phyloP scores from a whole-genome alignment of 768 basidiomycete species.

The Calocera viscosa region DNA sequence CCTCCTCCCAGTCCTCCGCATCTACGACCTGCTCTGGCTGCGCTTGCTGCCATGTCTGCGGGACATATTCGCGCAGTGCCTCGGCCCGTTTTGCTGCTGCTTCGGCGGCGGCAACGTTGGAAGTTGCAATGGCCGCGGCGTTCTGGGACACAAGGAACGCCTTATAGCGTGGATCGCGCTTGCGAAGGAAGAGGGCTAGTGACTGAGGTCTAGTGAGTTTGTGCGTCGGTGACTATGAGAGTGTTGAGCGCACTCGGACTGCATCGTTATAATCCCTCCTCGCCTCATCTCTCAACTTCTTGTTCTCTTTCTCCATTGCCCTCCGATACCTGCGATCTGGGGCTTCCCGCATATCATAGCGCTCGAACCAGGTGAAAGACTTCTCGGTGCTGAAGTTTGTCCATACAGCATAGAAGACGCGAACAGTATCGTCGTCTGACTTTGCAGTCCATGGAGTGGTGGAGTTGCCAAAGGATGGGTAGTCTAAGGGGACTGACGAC shows the following conservation, averaged over 20 bases:
- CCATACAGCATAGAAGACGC: conserved; percentile 78
- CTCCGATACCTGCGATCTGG: conserved; percentile 75
- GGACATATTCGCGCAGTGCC: conserved; percentile 42
- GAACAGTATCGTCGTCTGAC: conserved; percentile 39
- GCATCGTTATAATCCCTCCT: conserved; percentile 87
- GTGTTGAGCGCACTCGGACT: conserved; percentile 49
- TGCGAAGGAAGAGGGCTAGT: conserved; percentile 60
- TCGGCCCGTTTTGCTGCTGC: conserved; percentile 26
- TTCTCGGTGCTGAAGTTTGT: conserved; percentile 74
- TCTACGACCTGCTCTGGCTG: conserved; percentile 30
- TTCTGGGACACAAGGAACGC: conserved; percentile 39
- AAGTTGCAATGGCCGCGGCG: conserved; percentile 26
- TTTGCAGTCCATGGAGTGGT: conserved; percentile 58
- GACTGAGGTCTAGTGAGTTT: conserved; percentile 34
- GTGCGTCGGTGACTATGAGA: neutral
- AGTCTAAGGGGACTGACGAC: conserved; percentile 32
- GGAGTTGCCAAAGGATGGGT: conserved; percentile 74
- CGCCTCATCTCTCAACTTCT: conserved; percentile 76
- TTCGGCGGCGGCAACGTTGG: conserved; percentile 21
- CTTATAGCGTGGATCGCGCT: conserved; percentile 83
- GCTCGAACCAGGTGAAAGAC: conserved; percentile 76
- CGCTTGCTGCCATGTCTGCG: conserved; percentile 83
- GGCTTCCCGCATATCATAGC: conserved; percentile 72
- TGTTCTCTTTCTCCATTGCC: conserved; percentile 93
- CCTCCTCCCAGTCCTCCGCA: conserved; percentile 45